Evolutionary conservation across 768 basidiomycete genomes (phyloP).

Genomic region (Gymnopilus dilepis): DNA sequence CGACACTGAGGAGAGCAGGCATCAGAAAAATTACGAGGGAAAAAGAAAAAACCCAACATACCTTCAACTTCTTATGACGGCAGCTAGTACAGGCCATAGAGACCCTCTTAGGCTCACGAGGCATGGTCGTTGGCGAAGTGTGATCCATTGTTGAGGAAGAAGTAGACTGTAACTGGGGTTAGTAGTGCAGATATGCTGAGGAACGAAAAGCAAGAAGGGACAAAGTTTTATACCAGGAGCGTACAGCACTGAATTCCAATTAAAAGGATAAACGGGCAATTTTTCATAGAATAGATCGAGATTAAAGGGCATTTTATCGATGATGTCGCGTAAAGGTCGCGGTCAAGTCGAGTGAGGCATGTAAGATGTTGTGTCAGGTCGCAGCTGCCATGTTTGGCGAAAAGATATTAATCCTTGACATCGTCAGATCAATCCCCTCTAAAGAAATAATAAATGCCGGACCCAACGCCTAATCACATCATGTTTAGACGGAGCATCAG

Average conservation of each 20-base stretch:
- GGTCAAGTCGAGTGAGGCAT: slow-evolving; percentile 6
- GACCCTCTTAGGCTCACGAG: slow-evolving; percentile 36
- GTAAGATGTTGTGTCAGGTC: slow-evolving; percentile 14
- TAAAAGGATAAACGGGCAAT: slow-evolving; percentile 11
- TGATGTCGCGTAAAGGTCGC: slow-evolving; percentile 9
- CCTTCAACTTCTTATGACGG: slow-evolving; percentile 61
- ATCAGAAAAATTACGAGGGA: slow-evolving; percentile 1
- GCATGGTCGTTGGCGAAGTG: slow-evolving; percentile 1
- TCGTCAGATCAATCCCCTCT: slow-evolving; percentile 9
- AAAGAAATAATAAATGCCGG: slow-evolving; percentile 5
- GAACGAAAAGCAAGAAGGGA: neutral
- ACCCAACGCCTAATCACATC: slow-evolving; percentile 2
- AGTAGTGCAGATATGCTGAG: neutral
- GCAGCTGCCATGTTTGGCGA: slow-evolving; percentile 18
- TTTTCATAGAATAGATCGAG: slow-evolving; percentile 13
- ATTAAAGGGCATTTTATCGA: slow-evolving; percentile 11
- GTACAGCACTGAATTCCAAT: slow-evolving; percentile 5
- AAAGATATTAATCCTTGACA: slow-evolving; percentile 10
- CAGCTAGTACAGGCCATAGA: slow-evolving; percentile 61
- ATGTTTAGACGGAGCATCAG: slow-evolving; percentile 12
- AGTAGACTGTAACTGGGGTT: no score
- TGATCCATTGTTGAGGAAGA: slow-evolving; percentile 4
- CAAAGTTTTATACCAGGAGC: slow-evolving; percentile 10
- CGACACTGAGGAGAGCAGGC: slow-evolving; percentile 13
- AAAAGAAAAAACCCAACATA: slow-evolving; percentile 23